Percentiles rank a stretch among this genome's conserved stretches.
These are phyloP conservation scores for Lachnellula hyalina DNA, from an alignment of 2,329 filamentous ascomycete genomes.

Conservation along the genomic window DNA sequence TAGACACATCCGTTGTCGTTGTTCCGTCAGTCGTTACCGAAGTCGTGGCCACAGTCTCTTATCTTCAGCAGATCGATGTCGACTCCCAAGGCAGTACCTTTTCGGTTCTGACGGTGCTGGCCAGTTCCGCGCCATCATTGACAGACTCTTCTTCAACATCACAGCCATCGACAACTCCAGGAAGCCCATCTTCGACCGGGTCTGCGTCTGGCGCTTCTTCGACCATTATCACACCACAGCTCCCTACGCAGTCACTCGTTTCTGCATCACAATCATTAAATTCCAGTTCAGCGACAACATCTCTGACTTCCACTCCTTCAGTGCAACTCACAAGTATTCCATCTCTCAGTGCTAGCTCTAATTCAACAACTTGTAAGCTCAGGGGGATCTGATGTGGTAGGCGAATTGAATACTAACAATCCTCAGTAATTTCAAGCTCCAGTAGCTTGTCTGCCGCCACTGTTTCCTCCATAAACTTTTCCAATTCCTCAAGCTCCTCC, in stretches of 20 bases:
- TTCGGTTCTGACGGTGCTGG: constrained; percentile 16
- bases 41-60: constrained; percentile 25
- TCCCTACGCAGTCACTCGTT: constrained; percentile 4
- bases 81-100: constrained; percentile 27
- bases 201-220: neutral
- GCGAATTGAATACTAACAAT: constrained; percentile 11
- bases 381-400: neutral
- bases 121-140: constrained; percentile 11
- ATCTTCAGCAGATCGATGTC: constrained; percentile 29
- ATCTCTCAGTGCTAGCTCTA: constrained; percentile 25
- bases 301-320: constrained; percentile 25
- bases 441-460: constrained; percentile 17
- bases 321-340: constrained; percentile 22
- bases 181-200: neutral
- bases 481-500: constrained; percentile 9
- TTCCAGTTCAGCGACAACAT: constrained; percentile 16
- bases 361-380: constrained; percentile 29
- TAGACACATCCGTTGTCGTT: constrained; percentile 2
- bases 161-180: constrained; percentile 1
- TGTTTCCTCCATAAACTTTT: constrained; percentile 7
- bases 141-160: constrained; percentile 1
- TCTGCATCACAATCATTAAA: constrained; percentile 22
- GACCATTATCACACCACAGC: neutral
- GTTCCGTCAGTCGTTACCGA: constrained; percentile 20
- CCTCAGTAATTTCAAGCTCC: constrained; percentile 29